Evolutionary conservation across 1,284 basidiomycete genomes (phyloP).

Genomic region (Fomitopsis schrenkii): DNA sequence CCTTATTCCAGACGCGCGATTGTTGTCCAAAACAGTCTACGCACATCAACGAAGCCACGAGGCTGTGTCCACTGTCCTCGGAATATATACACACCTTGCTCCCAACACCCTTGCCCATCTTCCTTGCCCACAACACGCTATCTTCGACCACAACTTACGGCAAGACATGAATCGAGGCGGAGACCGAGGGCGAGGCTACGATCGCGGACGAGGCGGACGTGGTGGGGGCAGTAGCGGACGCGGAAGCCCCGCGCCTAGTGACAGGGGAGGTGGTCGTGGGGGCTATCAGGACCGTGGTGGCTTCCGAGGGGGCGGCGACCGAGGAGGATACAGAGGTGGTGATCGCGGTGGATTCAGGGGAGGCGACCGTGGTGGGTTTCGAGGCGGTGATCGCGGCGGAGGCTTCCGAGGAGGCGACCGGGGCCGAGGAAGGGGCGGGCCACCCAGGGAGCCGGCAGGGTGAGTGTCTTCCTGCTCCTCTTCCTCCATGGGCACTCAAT

Average conservation of each 20-base stretch:
- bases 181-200: conserved; percentile 20
- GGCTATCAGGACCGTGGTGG: conserved; percentile 8
- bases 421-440: conserved; percentile 15
- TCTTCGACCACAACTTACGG: background rate
- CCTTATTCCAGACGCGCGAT: background rate
- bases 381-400: conserved; percentile 25
- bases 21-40: background rate
- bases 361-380: conserved; percentile 22
- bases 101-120: background rate
- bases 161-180: conserved; percentile 10
- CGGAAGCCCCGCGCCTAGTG: conserved; percentile 11
- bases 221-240: conserved; percentile 15
- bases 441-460: conserved; percentile 44
- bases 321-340: conserved; percentile 24
- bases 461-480: conserved; percentile 26
- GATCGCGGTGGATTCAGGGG: conserved; percentile 29
- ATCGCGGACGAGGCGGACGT: conserved; percentile 18
- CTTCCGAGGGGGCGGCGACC: conserved; percentile 13
- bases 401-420: conserved; percentile 1
- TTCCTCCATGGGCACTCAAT: background rate
- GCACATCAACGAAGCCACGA: background rate
- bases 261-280: conserved; percentile 3
- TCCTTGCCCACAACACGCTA: background rate
- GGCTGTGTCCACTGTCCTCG: background rate
- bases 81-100: background rate